These are phyloP conservation scores for Phytophthora tentaculata DNA, from an alignment of 352 stramenopile genomes.

Conservation along the genomic window DNA sequence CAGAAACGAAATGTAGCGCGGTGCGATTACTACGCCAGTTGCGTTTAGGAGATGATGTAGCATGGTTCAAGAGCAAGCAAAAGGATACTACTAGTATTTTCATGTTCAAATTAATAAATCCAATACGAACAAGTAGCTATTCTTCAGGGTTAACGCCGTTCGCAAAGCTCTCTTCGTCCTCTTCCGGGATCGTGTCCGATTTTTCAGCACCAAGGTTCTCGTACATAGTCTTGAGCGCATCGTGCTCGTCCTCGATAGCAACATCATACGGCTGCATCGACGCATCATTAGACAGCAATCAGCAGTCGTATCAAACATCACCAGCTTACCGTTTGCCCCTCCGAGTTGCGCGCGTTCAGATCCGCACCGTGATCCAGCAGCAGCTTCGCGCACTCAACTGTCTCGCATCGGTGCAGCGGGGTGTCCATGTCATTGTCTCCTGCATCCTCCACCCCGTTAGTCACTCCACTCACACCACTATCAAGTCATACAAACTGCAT, in stretches of 20 bases:
- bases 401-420: conserved; percentile 69
- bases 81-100: too few relatives aligned
- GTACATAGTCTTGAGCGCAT: conserved; percentile 58
- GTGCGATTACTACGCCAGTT: too few relatives aligned
- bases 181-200: conserved; percentile 42
- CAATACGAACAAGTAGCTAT: too few relatives aligned
- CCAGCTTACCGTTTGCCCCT: conserved; percentile 54
- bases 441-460: conserved; percentile 19
- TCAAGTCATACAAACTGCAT: too few relatives aligned
- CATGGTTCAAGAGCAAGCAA: too few relatives aligned
- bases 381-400: conserved; percentile 59
- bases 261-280: conserved; percentile 56
- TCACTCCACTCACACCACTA: neutral
- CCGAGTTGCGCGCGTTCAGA: conserved; percentile 69
- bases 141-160: conserved; percentile 33
- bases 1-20: too few relatives aligned
- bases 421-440: conserved; percentile 73
- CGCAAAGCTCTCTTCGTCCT: conserved; percentile 33
- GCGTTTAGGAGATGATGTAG: too few relatives aligned
- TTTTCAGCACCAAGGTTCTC: conserved; percentile 58
- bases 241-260: conserved; percentile 69
- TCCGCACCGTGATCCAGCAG: conserved; percentile 62
- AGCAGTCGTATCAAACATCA: neutral
- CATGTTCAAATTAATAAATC: too few relatives aligned
- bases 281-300: neutral